phyloP scores from a whole-genome alignment of 208 protist genomes.

The Trichomonas vaginalis region DNA sequence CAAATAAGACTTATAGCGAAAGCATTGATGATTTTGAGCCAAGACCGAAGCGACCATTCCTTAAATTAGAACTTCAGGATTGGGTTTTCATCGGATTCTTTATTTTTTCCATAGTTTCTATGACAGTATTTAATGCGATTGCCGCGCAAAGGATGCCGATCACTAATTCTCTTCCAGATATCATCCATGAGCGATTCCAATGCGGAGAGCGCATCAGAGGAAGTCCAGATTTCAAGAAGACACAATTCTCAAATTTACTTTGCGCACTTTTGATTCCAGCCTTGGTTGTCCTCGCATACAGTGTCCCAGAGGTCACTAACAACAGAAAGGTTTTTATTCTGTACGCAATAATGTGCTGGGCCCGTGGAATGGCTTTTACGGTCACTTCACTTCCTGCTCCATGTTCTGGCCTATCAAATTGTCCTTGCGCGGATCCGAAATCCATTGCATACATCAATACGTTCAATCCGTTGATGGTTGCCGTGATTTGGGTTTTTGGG shows the following conservation, averaged over 20 bases:
- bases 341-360: not conserved
- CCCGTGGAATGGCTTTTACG: not conserved
- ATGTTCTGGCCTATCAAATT: not conserved
- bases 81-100: not conserved
- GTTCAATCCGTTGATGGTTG: not conserved
- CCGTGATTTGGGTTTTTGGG: not conserved
- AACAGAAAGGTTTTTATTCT: not conserved
- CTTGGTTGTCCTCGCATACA: not conserved
- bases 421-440: not conserved
- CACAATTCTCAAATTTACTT: not conserved
- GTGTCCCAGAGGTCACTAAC: not conserved
- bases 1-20: too few relatives aligned
- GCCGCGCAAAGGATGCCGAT: not conserved
- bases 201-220: not conserved
- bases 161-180: not conserved
- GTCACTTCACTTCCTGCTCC: not conserved
- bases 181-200: not conserved
- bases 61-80: not conserved
- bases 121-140: not conserved
- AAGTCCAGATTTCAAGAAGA: too few relatives aligned
- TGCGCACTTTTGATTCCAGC: too few relatives aligned
- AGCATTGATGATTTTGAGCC: too few relatives aligned
- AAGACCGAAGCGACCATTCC: too few relatives aligned
- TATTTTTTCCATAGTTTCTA: not conserved
- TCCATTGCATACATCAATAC: not conserved